Conservation (phyloP, 208 protist species). For the Herpetomonas samuelpessoai region DNA sequence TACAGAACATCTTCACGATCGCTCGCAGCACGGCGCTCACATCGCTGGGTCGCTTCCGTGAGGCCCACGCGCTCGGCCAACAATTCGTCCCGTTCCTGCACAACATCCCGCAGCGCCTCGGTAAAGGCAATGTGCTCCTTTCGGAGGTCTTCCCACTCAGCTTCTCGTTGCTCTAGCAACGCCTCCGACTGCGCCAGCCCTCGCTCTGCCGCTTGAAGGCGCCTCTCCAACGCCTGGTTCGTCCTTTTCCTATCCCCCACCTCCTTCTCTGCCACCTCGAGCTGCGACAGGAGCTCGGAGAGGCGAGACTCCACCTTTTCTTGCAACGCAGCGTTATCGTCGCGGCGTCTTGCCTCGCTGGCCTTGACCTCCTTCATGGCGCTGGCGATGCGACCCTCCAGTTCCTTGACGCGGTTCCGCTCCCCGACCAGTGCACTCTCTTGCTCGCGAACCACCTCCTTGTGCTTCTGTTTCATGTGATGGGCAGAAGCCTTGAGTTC, state of each 20-base stretch:
- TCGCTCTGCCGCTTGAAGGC: conserved; percentile 1
- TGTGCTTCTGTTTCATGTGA: neutral
- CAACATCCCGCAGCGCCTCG: neutral
- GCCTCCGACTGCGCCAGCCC: neutral
- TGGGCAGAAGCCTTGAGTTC: neutral
- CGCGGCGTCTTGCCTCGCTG: neutral
- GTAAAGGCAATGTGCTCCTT: neutral
- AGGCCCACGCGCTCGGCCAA: neutral
- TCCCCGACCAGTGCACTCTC: neutral
- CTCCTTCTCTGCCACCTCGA: neutral
- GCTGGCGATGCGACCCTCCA: neutral
- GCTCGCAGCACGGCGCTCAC: neutral
- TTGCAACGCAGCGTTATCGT: neutral
- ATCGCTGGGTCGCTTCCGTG: neutral
- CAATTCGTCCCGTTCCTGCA: neutral
- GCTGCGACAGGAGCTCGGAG: neutral
- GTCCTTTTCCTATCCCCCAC: neutral
- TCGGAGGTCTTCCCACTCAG: conserved; percentile 13
- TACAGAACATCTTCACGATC: neutral
- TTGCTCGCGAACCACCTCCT: neutral
- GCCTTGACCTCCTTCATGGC: neutral
- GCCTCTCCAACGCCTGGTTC: neutral
- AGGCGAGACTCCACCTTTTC: neutral
- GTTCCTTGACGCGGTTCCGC: neutral
- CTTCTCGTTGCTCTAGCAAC: conserved; percentile 6